phyloP scores from a whole-genome alignment of 768 basidiomycete genomes.

The Pleurotus citrinopileatus region DNA sequence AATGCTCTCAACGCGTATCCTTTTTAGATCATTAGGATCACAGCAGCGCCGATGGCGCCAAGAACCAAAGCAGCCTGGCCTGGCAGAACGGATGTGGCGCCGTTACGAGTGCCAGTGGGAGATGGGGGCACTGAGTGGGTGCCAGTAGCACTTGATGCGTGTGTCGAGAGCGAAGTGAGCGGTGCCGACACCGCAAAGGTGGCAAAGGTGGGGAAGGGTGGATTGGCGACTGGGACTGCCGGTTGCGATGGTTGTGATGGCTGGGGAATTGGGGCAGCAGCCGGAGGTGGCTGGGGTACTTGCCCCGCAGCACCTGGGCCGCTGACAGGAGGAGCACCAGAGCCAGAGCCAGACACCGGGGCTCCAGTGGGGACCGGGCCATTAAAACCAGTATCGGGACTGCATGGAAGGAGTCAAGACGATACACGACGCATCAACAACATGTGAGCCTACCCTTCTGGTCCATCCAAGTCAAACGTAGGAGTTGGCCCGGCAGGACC shows the following conservation, averaged over 20 bases:
- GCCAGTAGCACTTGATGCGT: background rate
- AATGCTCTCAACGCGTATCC: background rate
- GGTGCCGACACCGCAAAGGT: background rate
- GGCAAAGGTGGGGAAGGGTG: background rate
- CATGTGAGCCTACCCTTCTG: background rate
- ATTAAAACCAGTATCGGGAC: background rate
- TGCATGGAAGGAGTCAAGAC: background rate
- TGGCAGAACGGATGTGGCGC: background rate
- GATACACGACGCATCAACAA: background rate
- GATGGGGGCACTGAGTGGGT: background rate
- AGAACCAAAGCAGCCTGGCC: background rate
- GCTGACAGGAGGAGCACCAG: background rate
- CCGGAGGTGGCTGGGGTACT: background rate
- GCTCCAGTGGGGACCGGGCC: background rate
- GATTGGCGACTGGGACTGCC: background rate
- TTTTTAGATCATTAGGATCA: background rate
- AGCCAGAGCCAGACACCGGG: background rate
- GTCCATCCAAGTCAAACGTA: background rate
- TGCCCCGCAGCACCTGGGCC: background rate
- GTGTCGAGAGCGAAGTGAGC: background rate
- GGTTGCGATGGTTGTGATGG: background rate
- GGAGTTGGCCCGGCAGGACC: background rate
- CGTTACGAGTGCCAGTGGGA: background rate
- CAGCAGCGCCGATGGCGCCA: background rate
- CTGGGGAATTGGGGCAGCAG: background rate